These are phyloP conservation scores for Neonectria punicea DNA, from an alignment of 2,329 filamentous ascomycete genomes.

Conservation along the genomic window DNA sequence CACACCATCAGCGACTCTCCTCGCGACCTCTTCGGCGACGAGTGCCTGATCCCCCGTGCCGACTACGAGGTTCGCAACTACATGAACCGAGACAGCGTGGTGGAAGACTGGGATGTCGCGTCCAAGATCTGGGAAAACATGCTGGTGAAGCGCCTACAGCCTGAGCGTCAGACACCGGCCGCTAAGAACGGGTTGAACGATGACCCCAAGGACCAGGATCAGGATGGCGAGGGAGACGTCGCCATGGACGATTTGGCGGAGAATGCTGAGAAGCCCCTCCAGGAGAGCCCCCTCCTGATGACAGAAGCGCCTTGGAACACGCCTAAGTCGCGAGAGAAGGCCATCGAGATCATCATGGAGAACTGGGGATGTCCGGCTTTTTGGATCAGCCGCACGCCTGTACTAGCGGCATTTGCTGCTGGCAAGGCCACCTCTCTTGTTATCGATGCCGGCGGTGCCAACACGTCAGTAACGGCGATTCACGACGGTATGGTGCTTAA, in stretches of 20 bases:
- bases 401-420: slow-evolving; percentile 89
- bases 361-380: slow-evolving; percentile 95
- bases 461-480: slow-evolving; percentile 88
- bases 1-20: slow-evolving; percentile 59
- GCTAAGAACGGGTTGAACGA: slow-evolving; percentile 84
- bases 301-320: slow-evolving; percentile 96
- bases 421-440: slow-evolving; percentile 95
- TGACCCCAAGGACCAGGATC: slow-evolving; percentile 63
- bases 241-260: slow-evolving; percentile 64
- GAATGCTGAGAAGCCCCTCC: slow-evolving; percentile 78
- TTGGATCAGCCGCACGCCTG: slow-evolving; percentile 89
- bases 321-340: slow-evolving; percentile 88
- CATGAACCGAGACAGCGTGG: slow-evolving; percentile 86
- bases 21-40: slow-evolving; percentile 84
- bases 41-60: slow-evolving; percentile 81
- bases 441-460: slow-evolving; percentile 89
- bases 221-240: slow-evolving; percentile 71
- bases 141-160: slow-evolving; percentile 88
- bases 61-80: slow-evolving; percentile 90
- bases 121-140: slow-evolving; percentile 92
- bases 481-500: slow-evolving; percentile 95
- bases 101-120: slow-evolving; percentile 96
- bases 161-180: slow-evolving; percentile 74
- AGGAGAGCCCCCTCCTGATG: slow-evolving; percentile 91
- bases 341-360: slow-evolving; percentile 97